Percentiles rank a stretch among this genome's conserved stretches.
Evolutionary conservation across 2,329 filamentous ascomycete species (phyloP).

Genomic region (Colletotrichum paranaense): DNA sequence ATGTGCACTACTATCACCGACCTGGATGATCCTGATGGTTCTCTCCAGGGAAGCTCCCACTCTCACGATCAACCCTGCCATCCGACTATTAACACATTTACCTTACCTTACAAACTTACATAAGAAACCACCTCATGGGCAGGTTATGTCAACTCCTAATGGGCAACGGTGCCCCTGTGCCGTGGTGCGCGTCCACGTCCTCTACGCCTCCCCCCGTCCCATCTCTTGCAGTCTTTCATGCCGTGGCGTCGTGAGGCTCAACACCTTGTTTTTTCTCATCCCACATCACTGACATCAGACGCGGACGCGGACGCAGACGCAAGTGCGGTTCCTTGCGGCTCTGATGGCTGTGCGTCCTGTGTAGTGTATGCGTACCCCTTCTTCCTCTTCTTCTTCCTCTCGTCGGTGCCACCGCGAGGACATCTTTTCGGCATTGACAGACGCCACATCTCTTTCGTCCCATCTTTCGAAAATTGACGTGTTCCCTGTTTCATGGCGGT

Average conservation of each 20-base stretch:
- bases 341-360: background rate
- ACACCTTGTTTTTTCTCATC: background rate
- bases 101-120: background rate
- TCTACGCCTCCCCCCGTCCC: background rate
- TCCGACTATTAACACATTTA: background rate
- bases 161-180: background rate
- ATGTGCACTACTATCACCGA: background rate
- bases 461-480: background rate
- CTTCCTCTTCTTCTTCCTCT: background rate
- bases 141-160: background rate
- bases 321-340: background rate
- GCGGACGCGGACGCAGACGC: too few species aligned
- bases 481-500: background rate
- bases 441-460: background rate
- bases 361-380: too few species aligned
- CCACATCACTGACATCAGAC: background rate
- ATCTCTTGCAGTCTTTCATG: background rate
- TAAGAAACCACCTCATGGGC: background rate
- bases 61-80: background rate
- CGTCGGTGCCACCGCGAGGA: background rate
- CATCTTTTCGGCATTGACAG: background rate
- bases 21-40: background rate
- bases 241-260: conserved; percentile 3
- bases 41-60: background rate
- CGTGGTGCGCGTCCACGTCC: background rate